Evolutionary conservation across 176 grass and related monocot species (phyloP).

Genomic region (Carex parvula): DNA sequence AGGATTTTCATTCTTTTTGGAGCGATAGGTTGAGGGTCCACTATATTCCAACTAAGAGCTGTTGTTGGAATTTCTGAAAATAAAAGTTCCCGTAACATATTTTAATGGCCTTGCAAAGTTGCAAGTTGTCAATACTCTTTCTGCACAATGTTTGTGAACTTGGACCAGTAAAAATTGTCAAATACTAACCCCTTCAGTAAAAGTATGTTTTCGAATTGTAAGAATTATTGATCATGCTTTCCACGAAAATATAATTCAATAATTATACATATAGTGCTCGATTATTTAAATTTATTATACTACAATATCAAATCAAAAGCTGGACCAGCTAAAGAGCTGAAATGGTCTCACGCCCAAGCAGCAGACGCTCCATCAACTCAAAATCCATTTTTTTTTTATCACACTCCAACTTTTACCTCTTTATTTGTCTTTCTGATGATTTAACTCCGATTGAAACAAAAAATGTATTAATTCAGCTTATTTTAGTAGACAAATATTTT

Average conservation of each 20-base stretch:
- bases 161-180: constrained; percentile 1
- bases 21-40: too few species aligned
- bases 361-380: constrained; percentile 8
- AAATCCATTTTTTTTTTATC: neutral
- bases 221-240: neutral
- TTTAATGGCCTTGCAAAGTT: neutral
- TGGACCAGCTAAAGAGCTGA: constrained; percentile 21
- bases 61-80: neutral
- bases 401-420: neutral
- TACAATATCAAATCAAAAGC: constrained; percentile 6
- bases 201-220: neutral
- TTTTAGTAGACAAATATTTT: neutral
- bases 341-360: constrained; percentile 20
- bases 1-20: too few species aligned
- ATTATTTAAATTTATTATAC: neutral
- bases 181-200: neutral
- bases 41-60: too few species aligned
- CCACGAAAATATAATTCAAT: neutral
- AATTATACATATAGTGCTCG: neutral
- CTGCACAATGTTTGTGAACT: neutral
- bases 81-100: neutral
- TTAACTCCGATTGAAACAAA: neutral
- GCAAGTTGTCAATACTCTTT: neutral
- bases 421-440: neutral
- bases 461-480: neutral